Evolutionary conservation across 2,329 filamentous ascomycete species (phyloP).

Genomic region (Aspergillaceae sp.): DNA sequence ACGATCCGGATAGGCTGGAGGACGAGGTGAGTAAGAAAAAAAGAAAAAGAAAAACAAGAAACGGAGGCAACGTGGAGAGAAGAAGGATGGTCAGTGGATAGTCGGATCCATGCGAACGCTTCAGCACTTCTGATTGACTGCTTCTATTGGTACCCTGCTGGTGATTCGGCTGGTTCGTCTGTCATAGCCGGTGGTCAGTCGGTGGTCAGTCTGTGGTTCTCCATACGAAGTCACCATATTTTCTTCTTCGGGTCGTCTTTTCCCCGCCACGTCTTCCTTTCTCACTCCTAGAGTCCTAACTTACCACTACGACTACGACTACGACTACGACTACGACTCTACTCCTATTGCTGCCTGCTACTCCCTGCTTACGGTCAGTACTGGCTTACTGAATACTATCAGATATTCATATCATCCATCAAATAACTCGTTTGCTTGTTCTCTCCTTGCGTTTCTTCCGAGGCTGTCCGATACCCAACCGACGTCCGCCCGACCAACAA

Average conservation of each 20-base stretch:
- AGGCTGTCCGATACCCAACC: conserved; percentile 2
- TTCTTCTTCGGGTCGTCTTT: too few relatives aligned
- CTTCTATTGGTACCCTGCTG: background rate
- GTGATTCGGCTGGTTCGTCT: too few relatives aligned
- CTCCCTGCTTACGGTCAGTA: too few relatives aligned
- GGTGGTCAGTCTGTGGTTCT: background rate
- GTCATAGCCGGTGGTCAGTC: too few relatives aligned
- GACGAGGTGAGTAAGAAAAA: background rate
- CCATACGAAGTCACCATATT: too few relatives aligned
- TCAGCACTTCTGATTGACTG: background rate
- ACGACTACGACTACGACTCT: too few relatives aligned
- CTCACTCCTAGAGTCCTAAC: background rate
- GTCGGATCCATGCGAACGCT: background rate
- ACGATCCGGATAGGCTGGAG: background rate
- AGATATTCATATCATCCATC: background rate
- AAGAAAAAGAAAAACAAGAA: background rate
- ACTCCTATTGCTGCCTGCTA: too few relatives aligned
- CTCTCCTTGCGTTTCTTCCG: conserved; percentile 1
- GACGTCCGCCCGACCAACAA: background rate
- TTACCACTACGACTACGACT: too few relatives aligned
- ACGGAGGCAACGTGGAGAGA: background rate
- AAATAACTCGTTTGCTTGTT: background rate
- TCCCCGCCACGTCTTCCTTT: conserved; percentile 1
- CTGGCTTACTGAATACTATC: background rate
- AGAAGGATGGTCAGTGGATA: background rate